Base-by-base conservation (phyloP, 208 protist species). In the Tritrichomonas foetus region DNA sequence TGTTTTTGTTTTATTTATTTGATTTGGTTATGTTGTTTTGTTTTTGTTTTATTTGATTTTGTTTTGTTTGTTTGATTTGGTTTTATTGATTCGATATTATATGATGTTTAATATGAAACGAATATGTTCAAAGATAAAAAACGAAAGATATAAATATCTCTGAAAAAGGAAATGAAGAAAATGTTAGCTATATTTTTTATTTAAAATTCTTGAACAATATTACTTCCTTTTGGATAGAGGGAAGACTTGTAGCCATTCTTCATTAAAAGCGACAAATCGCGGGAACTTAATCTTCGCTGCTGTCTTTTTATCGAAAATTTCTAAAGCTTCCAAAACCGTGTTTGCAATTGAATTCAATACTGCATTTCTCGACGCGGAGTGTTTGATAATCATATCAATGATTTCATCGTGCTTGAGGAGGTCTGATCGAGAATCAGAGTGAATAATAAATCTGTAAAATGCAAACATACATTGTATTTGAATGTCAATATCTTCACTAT, bases 401-500 rank as follows among this genome's bases (percentile, higher is more conserved):
- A 84, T n/a, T 49, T 27, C 33, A 3, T 49, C 0, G 53, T 84
- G 14, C 36, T 84, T n/a, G 0, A 84, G 25, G 1, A 84, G n/a
- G 3, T 84, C n/a, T 33, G 2, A 16, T 84, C 44, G 9, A 33
- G 74, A 53, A 49, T 84, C 74, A 22, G 5, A 11, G 25, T 84
- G 74, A 84, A 84, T 84, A 3, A 84, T 53, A 22, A 84, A 84
- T 25, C 27, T 49, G 44, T 84, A 84, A 44, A 84, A 84, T 30
- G n/a, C 9, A 30, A 47, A 84, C 74, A 84, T 39, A 30, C 74
- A 84, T 84, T 84, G 74, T 53, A 44, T 84, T 53, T 84, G 41
- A 8, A 84, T 84, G 53, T 84, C 74, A 9, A 53, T 27, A 84
- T 84, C 74, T 22, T 84, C 74, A 33, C 2, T 3, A 44, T 47